A percentile compares a stretch with the other conserved stretches of the same genome.
Evolutionary conservation across 1,139 yeast species (phyloP).

Genomic region (Protomyces inundatus): DNA sequence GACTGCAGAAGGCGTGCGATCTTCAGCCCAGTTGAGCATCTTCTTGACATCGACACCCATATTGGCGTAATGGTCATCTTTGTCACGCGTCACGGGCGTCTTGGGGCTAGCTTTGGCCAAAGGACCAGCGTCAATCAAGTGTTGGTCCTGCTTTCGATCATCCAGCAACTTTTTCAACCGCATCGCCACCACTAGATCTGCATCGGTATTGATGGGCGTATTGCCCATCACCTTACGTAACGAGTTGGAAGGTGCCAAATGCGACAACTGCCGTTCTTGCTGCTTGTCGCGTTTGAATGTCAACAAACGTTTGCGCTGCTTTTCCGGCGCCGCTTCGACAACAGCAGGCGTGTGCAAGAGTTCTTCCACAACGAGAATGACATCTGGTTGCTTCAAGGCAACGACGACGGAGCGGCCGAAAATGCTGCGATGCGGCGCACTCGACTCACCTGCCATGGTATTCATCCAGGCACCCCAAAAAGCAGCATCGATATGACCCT

Average conservation of each 20-base stretch:
- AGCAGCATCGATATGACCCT: conserved; percentile 1
- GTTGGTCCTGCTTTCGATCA: neutral
- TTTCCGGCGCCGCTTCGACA: neutral
- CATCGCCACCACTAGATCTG: neutral
- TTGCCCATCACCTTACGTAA: neutral
- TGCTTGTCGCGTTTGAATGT: neutral
- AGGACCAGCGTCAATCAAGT: neutral
- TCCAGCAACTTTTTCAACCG: neutral
- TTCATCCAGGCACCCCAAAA: conserved; percentile 17
- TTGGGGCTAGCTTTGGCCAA: neutral
- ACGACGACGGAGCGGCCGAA: conserved; percentile 10
- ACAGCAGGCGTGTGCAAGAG: neutral
- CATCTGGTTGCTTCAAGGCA: neutral
- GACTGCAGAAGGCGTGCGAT: neutral
- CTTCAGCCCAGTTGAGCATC: conserved; percentile 4
- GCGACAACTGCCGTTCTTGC: neutral
- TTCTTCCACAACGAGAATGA: conserved; percentile 6
- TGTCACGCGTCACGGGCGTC: neutral
- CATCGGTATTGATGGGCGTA: too few species aligned
- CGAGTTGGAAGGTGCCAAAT: neutral
- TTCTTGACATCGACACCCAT: neutral
- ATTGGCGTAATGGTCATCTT: neutral
- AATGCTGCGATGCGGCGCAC: neutral
- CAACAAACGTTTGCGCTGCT: neutral
- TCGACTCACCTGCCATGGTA: conserved; percentile 6